Evolutionary conservation across 2,329 filamentous ascomycete species (phyloP), one percentile per base, ranked within the genome.

Genomic region (Lachnum nothofagi): DNA sequence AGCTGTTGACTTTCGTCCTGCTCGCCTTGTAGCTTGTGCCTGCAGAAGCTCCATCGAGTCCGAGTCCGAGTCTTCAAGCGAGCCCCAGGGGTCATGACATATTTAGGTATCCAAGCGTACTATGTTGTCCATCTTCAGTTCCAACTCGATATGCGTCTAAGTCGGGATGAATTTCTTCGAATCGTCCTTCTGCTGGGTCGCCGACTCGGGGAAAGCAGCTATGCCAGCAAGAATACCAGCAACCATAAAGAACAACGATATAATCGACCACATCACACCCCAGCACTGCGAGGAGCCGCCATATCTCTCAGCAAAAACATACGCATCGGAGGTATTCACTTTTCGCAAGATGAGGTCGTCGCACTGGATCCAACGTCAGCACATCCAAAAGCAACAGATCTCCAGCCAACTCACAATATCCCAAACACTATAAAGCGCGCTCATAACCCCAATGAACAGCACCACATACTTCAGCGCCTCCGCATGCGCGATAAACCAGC

Each of bases 401-500:
- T 31, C 10, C n/a, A n/a, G n/a, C 23, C 16, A 42, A 63, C 75
- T 68, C 61, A 77, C 75, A 58, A 91, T 91, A 71, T 91, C 86
- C 86, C 86, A 91, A 4, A 87, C 85, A 56, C 83, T 87, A 67
- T 91, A 91, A 1, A 91, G 75, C 2, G 81, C 83, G 5, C 81
- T 86, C 86, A 91, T 90, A 59, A 90, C 86, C 35, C 86, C 86
- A 53, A 91, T 88, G 61, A 91, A 91, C 23, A 91, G 75, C 71
- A 87, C 83, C 44, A 89, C 78, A 62, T 85, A 91, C 51, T 85
- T 73, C 65, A 91, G 67, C 3, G 86, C 78, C 66, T 88, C 80
- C 0, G 84, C 86, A 65, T 90, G 84, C 3, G 77, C 75, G 61
- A 91, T 89, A 67, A 91, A 91, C 86, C 86, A 91, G 63, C 82